Percentiles rank a stretch among this genome's conserved stretches.
Conservation (phyloP, 331 rosid genomes). For the Spiraea crenata region DNA sequence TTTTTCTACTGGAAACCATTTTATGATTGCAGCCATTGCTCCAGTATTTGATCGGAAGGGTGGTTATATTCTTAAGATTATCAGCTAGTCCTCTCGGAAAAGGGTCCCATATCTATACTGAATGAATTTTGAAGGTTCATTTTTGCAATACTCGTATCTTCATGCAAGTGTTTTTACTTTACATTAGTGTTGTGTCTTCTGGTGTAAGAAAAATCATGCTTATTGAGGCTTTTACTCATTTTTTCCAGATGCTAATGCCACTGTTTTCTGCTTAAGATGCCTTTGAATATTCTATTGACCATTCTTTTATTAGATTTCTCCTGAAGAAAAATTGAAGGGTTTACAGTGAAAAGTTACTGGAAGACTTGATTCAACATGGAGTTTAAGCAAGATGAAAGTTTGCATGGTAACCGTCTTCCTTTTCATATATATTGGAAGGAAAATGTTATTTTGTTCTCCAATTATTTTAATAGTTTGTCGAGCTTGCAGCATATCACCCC, state of each 20-base stretch:
- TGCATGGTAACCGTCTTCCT: slow-evolving; percentile 19
- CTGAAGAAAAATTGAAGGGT: not conserved
- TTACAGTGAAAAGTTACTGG: not conserved
- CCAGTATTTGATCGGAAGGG: no score
- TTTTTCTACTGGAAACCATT: no score
- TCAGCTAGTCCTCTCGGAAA: no score
- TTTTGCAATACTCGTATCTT: no score
- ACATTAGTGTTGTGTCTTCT: no score
- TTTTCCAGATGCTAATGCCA: not conserved
- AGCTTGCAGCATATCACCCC: not conserved
- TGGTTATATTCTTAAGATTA: no score
- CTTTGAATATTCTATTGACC: not conserved
- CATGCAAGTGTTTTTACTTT: no score
- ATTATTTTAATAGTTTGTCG: not conserved
- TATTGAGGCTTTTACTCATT: not conserved
- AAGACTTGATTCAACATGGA: slow-evolving; percentile 24
- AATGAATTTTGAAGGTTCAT: no score
- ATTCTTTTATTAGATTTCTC: slow-evolving; percentile 11
- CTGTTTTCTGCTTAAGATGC: not conserved
- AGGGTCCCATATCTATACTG: no score
- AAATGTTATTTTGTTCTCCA: not conserved
- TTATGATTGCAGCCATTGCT: no score
- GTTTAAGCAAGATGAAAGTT: slow-evolving; percentile 9
- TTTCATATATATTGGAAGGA: not conserved
- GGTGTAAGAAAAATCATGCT: no score